phyloP scores from a whole-genome alignment of 768 basidiomycete genomes.

The Boletus fagicola region DNA sequence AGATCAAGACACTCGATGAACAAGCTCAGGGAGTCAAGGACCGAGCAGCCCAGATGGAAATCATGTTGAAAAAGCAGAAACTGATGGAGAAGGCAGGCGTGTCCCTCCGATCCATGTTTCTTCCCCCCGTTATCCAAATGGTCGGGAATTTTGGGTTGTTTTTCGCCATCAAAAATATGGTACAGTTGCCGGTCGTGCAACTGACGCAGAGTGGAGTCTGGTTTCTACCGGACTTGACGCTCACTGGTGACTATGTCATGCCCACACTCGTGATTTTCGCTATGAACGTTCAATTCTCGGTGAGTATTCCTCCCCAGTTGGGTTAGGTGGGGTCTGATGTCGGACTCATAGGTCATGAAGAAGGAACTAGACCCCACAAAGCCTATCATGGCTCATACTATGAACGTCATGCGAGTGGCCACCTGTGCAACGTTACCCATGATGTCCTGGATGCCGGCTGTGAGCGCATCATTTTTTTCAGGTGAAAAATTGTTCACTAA shows the following conservation, averaged over 20 bases:
- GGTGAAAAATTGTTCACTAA: not conserved
- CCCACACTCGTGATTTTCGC: conserved; percentile 56
- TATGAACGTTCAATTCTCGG: conserved; percentile 70
- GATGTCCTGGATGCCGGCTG: conserved; percentile 62
- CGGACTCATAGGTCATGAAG: conserved; percentile 39
- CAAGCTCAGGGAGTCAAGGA: conserved; percentile 38
- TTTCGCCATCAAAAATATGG: conserved; percentile 74
- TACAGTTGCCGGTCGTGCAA: conserved; percentile 68
- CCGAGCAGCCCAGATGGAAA: conserved; percentile 39
- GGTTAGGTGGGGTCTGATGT: not conserved
- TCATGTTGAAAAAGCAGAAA: conserved; percentile 44
- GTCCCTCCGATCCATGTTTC: conserved; percentile 51
- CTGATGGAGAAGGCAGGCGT: conserved; percentile 68
- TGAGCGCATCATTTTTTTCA: conserved; percentile 37
- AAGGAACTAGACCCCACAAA: conserved; percentile 52
- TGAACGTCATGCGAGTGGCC: conserved; percentile 65
- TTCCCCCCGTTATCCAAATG: conserved; percentile 64
- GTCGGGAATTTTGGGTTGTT: conserved; percentile 81
- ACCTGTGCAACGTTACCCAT: conserved; percentile 51
- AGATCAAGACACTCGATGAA: conserved; percentile 53
- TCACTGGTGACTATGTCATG: conserved; percentile 75
- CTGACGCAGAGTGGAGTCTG: conserved; percentile 71
- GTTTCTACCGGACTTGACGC: conserved; percentile 75
- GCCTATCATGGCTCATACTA: conserved; percentile 60
- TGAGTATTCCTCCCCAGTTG: conserved; percentile 34